phyloP scores from a whole-genome alignment of 2,329 filamentous ascomycete species.

The Emericellopsis cladophorae region DNA sequence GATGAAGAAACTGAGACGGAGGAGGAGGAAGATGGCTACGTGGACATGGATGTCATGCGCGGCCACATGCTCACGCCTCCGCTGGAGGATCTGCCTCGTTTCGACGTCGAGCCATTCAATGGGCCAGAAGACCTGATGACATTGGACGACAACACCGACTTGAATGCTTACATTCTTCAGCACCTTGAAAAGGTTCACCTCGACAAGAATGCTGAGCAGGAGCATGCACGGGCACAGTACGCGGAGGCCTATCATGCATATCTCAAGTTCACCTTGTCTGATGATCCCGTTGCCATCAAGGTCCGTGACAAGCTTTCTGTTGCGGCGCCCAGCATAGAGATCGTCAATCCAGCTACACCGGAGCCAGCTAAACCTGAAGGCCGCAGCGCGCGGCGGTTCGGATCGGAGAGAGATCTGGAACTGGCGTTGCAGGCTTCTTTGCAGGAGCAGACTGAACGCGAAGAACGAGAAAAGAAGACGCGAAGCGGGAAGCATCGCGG shows the following conservation, averaged over 20 bases:
- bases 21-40: constrained; percentile 35
- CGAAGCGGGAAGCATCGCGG: constrained; percentile 60
- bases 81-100: constrained; percentile 38
- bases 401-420: constrained; percentile 62
- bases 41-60: constrained; percentile 35
- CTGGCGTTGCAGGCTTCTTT: constrained; percentile 60
- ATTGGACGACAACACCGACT: constrained; percentile 22
- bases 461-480: constrained; percentile 51
- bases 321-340: constrained; percentile 20
- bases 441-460: constrained; percentile 55
- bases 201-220: constrained; percentile 23
- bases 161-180: constrained; percentile 32
- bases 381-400: constrained; percentile 42
- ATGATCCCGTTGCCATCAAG: constrained; percentile 39
- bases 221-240: constrained; percentile 26
- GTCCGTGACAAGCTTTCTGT: constrained; percentile 40
- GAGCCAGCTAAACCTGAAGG: constrained; percentile 46
- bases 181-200: constrained; percentile 28
- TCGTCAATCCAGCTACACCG: constrained; percentile 23
- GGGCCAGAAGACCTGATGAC: constrained; percentile 30
- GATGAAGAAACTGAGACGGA: constrained; percentile 43
- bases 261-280: constrained; percentile 41
- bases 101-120: constrained; percentile 31
- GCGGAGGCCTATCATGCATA: constrained; percentile 35
- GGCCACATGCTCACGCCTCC: constrained; percentile 42